A percentile compares a stretch with the other conserved stretches of the same genome.
phyloP scores from a whole-genome alignment of 164 flowering plant genomes.

The Liquidambar formosana region DNA sequence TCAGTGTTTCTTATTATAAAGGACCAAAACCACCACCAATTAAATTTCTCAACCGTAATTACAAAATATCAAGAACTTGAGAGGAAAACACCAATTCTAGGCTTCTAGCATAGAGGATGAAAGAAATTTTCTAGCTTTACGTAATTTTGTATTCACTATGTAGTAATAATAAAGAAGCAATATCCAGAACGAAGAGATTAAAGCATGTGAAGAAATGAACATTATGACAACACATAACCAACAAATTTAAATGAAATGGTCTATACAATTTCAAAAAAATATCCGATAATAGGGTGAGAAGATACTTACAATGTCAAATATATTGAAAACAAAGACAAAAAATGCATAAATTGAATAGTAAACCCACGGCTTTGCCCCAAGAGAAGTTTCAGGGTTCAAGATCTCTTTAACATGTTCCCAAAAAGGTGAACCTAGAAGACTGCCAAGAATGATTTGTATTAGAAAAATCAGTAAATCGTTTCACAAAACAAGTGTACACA shows the following conservation, averaged over 20 bases:
- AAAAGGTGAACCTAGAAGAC: constrained; percentile 73
- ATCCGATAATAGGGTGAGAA: constrained; percentile 7
- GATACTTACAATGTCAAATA: constrained; percentile 93
- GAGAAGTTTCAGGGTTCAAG: constrained; percentile 74
- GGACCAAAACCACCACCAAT: not conserved
- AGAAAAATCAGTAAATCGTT: constrained; percentile 1
- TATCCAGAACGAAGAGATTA: no score
- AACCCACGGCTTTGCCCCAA: constrained; percentile 94
- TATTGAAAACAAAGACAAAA: constrained; percentile 87
- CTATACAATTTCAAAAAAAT: not conserved
- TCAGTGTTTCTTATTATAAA: not conserved
- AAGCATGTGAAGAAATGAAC: not conserved
- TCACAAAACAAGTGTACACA: constrained; percentile 16
- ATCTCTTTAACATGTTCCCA: constrained; percentile 83
- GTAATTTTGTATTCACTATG: not conserved
- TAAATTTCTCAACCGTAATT: not conserved
- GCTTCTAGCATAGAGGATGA: not conserved
- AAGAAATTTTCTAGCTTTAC: not conserved
- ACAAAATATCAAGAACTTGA: constrained; percentile 1
- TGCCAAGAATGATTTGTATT: constrained; percentile 29
- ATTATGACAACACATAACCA: not conserved
- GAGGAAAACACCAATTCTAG: not conserved
- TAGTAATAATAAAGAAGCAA: not conserved
- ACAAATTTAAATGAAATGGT: not conserved
- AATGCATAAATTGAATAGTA: constrained; percentile 87